Conservation (phyloP, 78 protist genomes). For the Cavenderia fasciculata region DNA sequence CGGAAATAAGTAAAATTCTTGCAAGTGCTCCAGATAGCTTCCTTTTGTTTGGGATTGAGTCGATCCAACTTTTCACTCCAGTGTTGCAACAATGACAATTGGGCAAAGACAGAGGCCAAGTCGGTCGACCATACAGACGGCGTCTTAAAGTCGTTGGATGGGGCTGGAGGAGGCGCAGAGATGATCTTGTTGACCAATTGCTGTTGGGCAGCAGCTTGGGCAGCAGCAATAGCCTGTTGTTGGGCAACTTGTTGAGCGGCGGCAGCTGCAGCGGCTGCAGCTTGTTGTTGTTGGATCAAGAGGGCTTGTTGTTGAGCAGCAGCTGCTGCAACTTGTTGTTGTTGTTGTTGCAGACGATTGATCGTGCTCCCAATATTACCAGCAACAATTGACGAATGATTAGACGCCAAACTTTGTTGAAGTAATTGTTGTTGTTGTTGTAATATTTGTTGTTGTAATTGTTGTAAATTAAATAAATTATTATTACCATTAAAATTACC, state of each 20-base stretch:
- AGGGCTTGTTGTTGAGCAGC: background rate
- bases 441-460: background rate
- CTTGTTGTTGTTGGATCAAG: conserved; percentile 6
- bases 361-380: no score
- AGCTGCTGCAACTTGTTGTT: conserved; percentile 2
- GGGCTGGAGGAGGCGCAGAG: no score
- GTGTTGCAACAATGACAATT: conserved; percentile 30
- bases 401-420: conserved; percentile 22
- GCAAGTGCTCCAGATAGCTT: conserved; percentile 66
- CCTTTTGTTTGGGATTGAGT: background rate
- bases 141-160: background rate
- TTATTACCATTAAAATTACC: background rate
- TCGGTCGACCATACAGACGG: conserved; percentile 55
- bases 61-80: conserved; percentile 38
- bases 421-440: conserved; percentile 1
- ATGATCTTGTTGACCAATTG: no score
- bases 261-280: background rate
- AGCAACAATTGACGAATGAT: no score
- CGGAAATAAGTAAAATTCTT: conserved; percentile 5
- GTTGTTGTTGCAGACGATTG: background rate
- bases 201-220: no score
- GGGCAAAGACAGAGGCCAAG: conserved; percentile 51
- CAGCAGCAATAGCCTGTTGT: no score
- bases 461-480: background rate
- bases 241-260: background rate